Conservation (phyloP, 768 basidiomycete species). For the Macrolepiota fuliginosa region DNA sequence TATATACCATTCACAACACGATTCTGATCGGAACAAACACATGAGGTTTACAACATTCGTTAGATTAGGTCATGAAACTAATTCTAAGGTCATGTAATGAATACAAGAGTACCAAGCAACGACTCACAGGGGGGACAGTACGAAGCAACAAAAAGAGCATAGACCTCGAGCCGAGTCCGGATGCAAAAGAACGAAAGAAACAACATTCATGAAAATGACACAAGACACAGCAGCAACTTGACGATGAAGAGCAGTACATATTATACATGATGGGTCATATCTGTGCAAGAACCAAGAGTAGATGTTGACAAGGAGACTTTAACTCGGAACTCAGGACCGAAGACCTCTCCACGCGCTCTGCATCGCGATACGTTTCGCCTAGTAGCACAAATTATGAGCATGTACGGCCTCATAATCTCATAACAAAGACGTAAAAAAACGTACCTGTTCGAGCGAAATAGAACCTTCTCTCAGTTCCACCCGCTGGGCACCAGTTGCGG, state of each 20-base stretch:
- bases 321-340: slow-evolving; percentile 37
- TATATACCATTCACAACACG: not conserved
- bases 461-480: slow-evolving; percentile 79
- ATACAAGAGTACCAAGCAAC: not conserved
- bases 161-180: not conserved
- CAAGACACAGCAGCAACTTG: not conserved
- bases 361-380: slow-evolving; percentile 85
- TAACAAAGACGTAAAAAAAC: slow-evolving; percentile 17
- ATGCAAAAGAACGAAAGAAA: slow-evolving; percentile 1
- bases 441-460: slow-evolving; percentile 91
- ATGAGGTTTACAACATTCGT: not conserved
- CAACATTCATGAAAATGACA: not conserved
- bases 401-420: not conserved
- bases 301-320: not conserved
- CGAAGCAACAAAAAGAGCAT: not conserved
- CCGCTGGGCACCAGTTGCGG: slow-evolving; percentile 51
- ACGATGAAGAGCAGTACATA: not conserved
- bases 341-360: slow-evolving; percentile 86
- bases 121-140: not conserved
- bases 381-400: slow-evolving; percentile 10
- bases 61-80: not conserved
- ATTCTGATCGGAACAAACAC: not conserved
- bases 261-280: slow-evolving; percentile 3
- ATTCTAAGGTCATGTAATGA: slow-evolving; percentile 1
- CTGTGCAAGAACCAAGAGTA: not conserved